These are phyloP conservation scores for Phlebiopsis flavidoalba DNA, from an alignment of 768 basidiomycete species.

Conservation along the genomic window DNA sequence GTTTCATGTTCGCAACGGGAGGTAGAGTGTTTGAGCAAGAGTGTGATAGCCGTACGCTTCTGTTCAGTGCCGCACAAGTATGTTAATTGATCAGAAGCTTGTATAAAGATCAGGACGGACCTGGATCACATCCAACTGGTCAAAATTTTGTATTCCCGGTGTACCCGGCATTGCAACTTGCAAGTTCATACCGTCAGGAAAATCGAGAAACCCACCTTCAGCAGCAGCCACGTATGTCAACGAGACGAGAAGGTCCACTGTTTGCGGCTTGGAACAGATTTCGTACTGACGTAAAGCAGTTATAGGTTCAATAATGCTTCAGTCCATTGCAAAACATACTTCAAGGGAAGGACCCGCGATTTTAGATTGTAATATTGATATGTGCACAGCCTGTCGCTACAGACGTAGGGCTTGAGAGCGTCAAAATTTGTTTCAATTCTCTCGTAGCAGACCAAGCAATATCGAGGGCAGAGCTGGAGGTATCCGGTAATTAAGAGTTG, in stretches of 20 bases:
- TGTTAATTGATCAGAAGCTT: neutral
- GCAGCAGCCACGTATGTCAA: conserved; percentile 52
- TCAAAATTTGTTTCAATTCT: conserved; percentile 46
- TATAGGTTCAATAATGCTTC: neutral
- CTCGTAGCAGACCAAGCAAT: conserved; percentile 73
- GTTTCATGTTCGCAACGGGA: conserved; percentile 52
- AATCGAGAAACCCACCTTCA: conserved; percentile 50
- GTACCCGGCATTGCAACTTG: conserved; percentile 36
- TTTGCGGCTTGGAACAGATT: conserved; percentile 55
- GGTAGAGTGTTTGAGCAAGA: conserved; percentile 44
- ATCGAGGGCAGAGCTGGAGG: conserved; percentile 55
- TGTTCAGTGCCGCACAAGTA: conserved; percentile 15
- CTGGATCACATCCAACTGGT: conserved; percentile 32
- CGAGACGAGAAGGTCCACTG: conserved; percentile 66
- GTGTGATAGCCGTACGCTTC: conserved; percentile 43
- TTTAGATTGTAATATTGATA: conserved; percentile 67
- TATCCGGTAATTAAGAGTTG: neutral
- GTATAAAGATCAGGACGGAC: conserved; percentile 25
- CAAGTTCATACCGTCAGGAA: conserved; percentile 56
- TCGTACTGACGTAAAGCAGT: conserved; percentile 45
- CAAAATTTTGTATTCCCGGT: conserved; percentile 35
- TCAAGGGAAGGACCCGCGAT: conserved; percentile 65
- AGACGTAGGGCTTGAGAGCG: conserved; percentile 71
- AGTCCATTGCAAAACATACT: conserved; percentile 29
- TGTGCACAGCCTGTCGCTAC: conserved; percentile 56